Conservation (phyloP, 2,329 filamentous ascomycete genomes). For the Phaeophleospora eucalypticola region DNA sequence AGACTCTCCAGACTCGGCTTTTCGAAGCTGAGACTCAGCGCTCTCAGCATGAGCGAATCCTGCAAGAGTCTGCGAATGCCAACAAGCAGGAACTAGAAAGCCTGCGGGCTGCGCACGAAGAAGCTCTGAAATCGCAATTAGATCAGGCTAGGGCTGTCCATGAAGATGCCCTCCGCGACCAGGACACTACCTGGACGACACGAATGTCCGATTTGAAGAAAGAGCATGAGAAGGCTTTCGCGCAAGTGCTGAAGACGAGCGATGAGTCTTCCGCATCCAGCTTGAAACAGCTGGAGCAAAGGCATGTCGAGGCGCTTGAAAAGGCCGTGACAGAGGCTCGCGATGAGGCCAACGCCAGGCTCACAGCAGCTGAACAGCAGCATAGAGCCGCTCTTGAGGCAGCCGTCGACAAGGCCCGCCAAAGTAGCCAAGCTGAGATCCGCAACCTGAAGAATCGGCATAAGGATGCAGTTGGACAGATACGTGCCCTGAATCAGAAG, state of each 20-base stretch:
- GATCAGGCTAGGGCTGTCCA: conserved; percentile 15
- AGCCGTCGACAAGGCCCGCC: conserved; percentile 19
- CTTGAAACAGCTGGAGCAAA: conserved; percentile 10
- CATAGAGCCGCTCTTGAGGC: conserved; percentile 20
- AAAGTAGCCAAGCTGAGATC: conserved; percentile 20
- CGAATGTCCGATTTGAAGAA: conserved; percentile 19
- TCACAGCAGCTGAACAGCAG: conserved; percentile 11
- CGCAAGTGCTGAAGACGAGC: conserved; percentile 12
- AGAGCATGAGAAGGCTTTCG: conserved; percentile 18
- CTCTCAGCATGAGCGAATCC: conserved; percentile 9
- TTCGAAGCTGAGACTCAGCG: conserved; percentile 15
- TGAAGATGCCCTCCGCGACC: conserved; percentile 16
- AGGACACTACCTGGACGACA: conserved; percentile 19
- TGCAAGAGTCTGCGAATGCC: conserved; percentile 8
- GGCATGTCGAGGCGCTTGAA: conserved; percentile 12
- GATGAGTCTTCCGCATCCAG: conserved; percentile 13
- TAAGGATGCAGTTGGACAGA: conserved; percentile 22
- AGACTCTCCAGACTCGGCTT: conserved; percentile 9
- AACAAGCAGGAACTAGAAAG: conserved; percentile 14
- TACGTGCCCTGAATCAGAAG: conserved; percentile 20
- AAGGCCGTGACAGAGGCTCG: conserved; percentile 15
- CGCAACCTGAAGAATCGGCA: conserved; percentile 24
- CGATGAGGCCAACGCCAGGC: conserved; percentile 15
- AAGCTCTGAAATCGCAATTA: conserved; percentile 9
- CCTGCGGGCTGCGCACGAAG: conserved; percentile 14